A percentile compares a stretch with the other conserved stretches of the same genome.
Evolutionary conservation across 129 eudicot genomes (phyloP).

Genomic region (Tanacetum coccineum): DNA sequence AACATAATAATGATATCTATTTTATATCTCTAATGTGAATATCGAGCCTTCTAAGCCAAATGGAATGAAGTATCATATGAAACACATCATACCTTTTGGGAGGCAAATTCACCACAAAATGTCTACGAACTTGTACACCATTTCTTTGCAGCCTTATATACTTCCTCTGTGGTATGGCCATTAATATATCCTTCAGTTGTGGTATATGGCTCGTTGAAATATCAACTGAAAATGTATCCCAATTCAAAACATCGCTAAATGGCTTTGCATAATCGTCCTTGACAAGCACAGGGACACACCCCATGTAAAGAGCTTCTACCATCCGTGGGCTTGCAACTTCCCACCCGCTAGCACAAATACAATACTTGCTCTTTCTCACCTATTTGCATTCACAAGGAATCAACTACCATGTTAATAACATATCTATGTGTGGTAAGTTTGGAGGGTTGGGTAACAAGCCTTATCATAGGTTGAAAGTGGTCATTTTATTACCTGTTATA

Average conservation of each 20-base stretch:
- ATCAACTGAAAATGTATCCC: constrained; percentile 58
- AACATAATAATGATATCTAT: neutral
- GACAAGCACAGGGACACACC: constrained; percentile 72
- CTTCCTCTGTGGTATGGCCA: constrained; percentile 36
- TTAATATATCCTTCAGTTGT: constrained; percentile 51
- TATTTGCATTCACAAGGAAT: constrained; percentile 30
- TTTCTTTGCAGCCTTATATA: constrained; percentile 50
- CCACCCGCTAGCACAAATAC: constrained; percentile 85
- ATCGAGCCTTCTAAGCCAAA: constrained; percentile 77
- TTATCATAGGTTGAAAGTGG: neutral
- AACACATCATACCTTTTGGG: constrained; percentile 71
- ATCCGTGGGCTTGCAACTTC: constrained; percentile 89
- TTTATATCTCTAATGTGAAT: constrained; percentile 22
- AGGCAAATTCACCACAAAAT: constrained; percentile 66
- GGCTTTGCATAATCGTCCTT: constrained; percentile 63
- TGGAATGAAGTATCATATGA: constrained; percentile 77
- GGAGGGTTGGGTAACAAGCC: neutral
- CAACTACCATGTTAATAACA: neutral
- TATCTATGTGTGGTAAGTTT: neutral
- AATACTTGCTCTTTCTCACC: constrained; percentile 54
- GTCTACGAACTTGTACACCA: constrained; percentile 46
- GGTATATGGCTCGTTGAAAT: constrained; percentile 51
- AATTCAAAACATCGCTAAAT: constrained; percentile 64
- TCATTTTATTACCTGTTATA: too few relatives aligned
- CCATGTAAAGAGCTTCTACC: constrained; percentile 75